Evolutionary conservation across 345 rosid genomes (phyloP).

Genomic region (Dipteronia sinensis): DNA sequence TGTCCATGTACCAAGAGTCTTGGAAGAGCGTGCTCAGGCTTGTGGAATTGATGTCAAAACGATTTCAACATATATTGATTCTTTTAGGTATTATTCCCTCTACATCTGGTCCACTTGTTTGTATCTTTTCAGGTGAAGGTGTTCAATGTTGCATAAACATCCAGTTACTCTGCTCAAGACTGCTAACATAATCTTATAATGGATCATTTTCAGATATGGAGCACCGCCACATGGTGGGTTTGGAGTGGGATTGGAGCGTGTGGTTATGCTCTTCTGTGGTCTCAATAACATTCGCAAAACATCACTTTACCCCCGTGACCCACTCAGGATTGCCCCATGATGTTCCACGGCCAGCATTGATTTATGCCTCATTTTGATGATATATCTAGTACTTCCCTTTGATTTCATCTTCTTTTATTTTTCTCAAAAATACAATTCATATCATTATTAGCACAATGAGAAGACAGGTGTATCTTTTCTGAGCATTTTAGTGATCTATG

Average conservation of each 20-base stretch:
- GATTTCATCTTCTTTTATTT: background rate
- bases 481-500: background rate
- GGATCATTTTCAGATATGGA: constrained; percentile 56
- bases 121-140: background rate
- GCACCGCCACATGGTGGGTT: constrained; percentile 95
- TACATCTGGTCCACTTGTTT: background rate
- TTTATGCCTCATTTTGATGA: background rate
- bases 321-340: constrained; percentile 72
- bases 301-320: constrained; percentile 90
- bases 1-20: constrained; percentile 72
- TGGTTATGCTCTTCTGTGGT: constrained; percentile 84
- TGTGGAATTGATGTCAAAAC: constrained; percentile 76
- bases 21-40: constrained; percentile 71
- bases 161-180: background rate
- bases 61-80: constrained; percentile 72
- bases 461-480: background rate
- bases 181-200: constrained; percentile 4
- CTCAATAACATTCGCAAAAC: constrained; percentile 76
- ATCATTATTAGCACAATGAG: background rate
- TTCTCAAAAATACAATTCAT: background rate
- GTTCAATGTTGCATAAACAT: background rate
- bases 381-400: background rate
- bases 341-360: constrained; percentile 1
- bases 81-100: constrained; percentile 64
- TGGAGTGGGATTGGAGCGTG: constrained; percentile 82